Percentiles rank a stretch among this genome's conserved stretches.
Conservation (phyloP, 2,329 filamentous ascomycete genomes). For the Bipolaris oryzae region DNA sequence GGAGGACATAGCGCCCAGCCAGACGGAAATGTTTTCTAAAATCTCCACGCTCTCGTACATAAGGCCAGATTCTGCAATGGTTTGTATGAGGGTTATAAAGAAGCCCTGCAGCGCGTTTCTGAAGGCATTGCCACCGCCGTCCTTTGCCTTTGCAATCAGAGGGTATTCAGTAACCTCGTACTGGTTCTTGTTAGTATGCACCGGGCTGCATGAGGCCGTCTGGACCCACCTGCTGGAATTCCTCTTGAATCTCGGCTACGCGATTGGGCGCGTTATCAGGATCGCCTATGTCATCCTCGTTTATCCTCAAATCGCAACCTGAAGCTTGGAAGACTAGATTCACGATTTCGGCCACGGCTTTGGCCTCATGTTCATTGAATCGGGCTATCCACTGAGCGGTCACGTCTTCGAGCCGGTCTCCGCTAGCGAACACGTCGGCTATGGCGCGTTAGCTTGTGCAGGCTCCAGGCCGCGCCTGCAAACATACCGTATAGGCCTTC, state of each 20-base stretch:
- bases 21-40: slow-evolving; percentile 86
- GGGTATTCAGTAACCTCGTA: slow-evolving; percentile 89
- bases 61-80: slow-evolving; percentile 80
- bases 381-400: slow-evolving; percentile 63
- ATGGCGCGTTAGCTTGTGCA: slow-evolving; percentile 28
- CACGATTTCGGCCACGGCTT: slow-evolving; percentile 63
- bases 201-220: no score
- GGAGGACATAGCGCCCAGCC: slow-evolving; percentile 90
- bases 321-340: slow-evolving; percentile 70
- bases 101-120: slow-evolving; percentile 78
- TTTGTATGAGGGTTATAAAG: slow-evolving; percentile 75
- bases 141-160: slow-evolving; percentile 79
- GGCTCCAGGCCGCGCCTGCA: not conserved
- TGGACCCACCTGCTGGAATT: slow-evolving; percentile 74
- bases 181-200: slow-evolving; percentile 44
- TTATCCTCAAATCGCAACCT: slow-evolving; percentile 80
- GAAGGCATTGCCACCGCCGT: slow-evolving; percentile 77
- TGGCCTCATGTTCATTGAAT: slow-evolving; percentile 62
- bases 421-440: slow-evolving; percentile 66
- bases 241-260: slow-evolving; percentile 82
- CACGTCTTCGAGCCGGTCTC: slow-evolving; percentile 61
- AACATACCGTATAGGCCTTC: slow-evolving; percentile 63
- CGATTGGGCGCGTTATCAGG: slow-evolving; percentile 82
- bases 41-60: slow-evolving; percentile 78
- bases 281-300: slow-evolving; percentile 83